Evolutionary conservation across 2,329 filamentous ascomycete genomes (phyloP).

Genomic region (Chaetomiaceae sp.): DNA sequence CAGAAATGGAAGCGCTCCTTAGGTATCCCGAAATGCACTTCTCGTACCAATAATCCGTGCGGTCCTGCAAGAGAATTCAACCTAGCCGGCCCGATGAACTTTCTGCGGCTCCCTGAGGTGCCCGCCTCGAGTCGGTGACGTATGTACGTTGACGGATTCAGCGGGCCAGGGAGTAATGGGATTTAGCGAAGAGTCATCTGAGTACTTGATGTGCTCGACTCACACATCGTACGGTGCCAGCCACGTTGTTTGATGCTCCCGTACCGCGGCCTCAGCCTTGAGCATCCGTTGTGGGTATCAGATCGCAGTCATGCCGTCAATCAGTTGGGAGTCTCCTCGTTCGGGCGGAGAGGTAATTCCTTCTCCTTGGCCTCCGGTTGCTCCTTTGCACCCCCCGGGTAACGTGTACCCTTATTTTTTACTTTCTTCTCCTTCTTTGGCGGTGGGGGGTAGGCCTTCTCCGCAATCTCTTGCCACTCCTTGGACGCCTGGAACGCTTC

Average conservation of each 20-base stretch:
- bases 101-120: too few species aligned
- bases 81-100: too few species aligned
- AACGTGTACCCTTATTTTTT: constrained; percentile 69
- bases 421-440: constrained; percentile 71
- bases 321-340: constrained; percentile 14
- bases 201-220: not conserved
- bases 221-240: not conserved
- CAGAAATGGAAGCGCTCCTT: too few species aligned
- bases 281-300: not conserved
- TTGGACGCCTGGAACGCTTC: constrained; percentile 63
- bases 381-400: constrained; percentile 44
- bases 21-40: too few species aligned
- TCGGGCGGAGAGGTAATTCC: constrained; percentile 16
- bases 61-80: too few species aligned
- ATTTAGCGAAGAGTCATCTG: too few species aligned
- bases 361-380: constrained; percentile 12
- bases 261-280: too few species aligned
- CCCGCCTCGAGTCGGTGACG: too few species aligned
- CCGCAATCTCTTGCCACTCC: constrained; percentile 76
- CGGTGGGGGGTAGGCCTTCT: constrained; percentile 76
- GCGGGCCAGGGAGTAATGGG: too few species aligned
- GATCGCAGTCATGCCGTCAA: not conserved
- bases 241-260: not conserved
- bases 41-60: too few species aligned
- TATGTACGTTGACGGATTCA: too few species aligned